Conservation (phyloP, 2,329 filamentous ascomycete genomes). For the Aspergillus sp. region DNA sequence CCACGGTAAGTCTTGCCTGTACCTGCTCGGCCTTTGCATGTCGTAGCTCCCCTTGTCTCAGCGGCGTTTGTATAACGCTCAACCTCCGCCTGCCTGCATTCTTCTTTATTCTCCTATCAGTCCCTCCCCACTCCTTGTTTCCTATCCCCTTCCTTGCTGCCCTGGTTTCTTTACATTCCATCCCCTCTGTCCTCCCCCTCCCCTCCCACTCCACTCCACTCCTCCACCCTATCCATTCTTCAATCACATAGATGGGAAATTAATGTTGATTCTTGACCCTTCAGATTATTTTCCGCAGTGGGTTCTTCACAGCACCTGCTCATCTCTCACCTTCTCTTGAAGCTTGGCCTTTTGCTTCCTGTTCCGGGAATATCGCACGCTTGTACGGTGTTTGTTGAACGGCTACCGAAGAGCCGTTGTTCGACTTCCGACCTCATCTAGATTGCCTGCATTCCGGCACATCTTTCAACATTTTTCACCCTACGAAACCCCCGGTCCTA, state of each 20-base stretch:
- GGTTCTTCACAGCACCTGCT: neutral
- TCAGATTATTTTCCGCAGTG: neutral
- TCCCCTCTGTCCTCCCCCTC: slow-evolving; percentile 5
- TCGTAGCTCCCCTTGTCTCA: slow-evolving; percentile 12
- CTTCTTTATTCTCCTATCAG: slow-evolving; percentile 22
- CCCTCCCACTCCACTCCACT: slow-evolving; percentile 13
- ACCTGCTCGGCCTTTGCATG: neutral
- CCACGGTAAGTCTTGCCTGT: slow-evolving; percentile 5
- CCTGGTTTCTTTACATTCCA: slow-evolving; percentile 16
- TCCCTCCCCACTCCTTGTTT: slow-evolving; percentile 16
- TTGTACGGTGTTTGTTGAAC: neutral
- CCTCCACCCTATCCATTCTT: slow-evolving; percentile 19
- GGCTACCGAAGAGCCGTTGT: neutral
- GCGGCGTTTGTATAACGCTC: slow-evolving; percentile 10
- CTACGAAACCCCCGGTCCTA: slow-evolving; percentile 19
- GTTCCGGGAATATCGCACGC: slow-evolving; percentile 13
- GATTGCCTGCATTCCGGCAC: neutral
- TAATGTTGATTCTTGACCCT: slow-evolving; percentile 10
- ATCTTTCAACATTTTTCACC: slow-evolving; percentile 16
- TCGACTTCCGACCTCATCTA: neutral
- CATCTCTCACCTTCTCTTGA: neutral
- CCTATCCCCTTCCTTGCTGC: slow-evolving; percentile 12
- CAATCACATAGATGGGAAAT: slow-evolving; percentile 20
- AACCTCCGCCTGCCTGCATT: slow-evolving; percentile 18
- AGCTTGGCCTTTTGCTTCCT: slow-evolving; percentile 7